These are phyloP conservation scores for Zymoseptoria pseudotritici DNA, from an alignment of 2,329 filamentous ascomycete genomes.

Conservation along the genomic window DNA sequence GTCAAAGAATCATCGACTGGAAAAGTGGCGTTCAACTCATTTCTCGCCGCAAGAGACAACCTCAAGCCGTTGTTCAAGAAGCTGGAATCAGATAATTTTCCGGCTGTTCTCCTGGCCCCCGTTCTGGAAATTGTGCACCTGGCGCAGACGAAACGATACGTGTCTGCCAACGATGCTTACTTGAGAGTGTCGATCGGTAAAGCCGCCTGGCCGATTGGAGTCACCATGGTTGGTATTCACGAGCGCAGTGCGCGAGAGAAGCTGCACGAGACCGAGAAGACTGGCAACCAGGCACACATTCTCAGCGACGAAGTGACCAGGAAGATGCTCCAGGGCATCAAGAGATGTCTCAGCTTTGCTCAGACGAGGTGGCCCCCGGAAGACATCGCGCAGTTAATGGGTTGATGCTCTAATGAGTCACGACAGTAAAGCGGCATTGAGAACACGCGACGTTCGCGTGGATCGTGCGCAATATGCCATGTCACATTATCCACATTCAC, in stretches of 20 bases:
- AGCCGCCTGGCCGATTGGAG: conserved; percentile 89
- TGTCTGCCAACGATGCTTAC: conserved; percentile 95
- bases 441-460: too few species aligned
- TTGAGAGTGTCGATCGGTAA: conserved; percentile 71
- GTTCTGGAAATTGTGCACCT: conserved; percentile 87
- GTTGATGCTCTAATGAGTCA: conserved; percentile 40
- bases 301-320: conserved; percentile 94
- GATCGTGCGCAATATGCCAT: not conserved
- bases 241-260: conserved; percentile 94
- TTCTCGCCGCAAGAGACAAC: conserved; percentile 80
- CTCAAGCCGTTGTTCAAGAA: conserved; percentile 85
- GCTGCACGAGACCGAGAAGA: conserved; percentile 65
- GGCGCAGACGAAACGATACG: conserved; percentile 83
- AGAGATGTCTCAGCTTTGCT: conserved; percentile 90
- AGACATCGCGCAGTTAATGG: conserved; percentile 91
- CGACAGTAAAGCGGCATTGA: not conserved
- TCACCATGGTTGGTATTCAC: conserved; percentile 99
- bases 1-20: conserved; percentile 69
- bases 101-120: conserved; percentile 64
- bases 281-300: conserved; percentile 69
- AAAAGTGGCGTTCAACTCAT: conserved; percentile 72
- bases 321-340: conserved; percentile 96
- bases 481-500: not conserved
- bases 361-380: conserved; percentile 94
- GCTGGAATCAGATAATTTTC: conserved; percentile 73